Percentiles rank a stretch among this genome's conserved stretches.
Conservation (phyloP, 345 rosid species). For the Excoecaria agallocha region DNA sequence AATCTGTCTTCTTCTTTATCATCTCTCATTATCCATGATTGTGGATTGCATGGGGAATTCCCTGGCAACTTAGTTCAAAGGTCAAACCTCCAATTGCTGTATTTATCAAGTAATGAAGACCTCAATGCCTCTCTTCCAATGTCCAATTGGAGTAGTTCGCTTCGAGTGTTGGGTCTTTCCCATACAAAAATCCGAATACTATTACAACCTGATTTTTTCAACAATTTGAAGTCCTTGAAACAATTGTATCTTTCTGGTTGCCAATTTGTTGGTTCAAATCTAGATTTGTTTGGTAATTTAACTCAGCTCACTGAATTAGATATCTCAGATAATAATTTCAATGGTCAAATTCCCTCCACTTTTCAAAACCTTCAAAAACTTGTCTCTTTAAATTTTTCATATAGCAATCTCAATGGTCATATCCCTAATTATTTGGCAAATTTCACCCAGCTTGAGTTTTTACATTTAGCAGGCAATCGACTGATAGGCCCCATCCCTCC, state of each 20-base stretch:
- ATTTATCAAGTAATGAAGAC: neutral
- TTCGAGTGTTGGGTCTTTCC: neutral
- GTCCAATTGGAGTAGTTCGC: constrained; percentile 2
- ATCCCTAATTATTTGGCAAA: neutral
- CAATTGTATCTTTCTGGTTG: neutral
- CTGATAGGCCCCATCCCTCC: no score
- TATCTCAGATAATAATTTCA: neutral
- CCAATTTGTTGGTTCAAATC: neutral
- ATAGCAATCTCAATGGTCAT: neutral
- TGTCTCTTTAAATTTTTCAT: neutral
- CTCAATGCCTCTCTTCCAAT: neutral
- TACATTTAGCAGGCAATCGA: neutral
- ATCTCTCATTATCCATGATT: neutral
- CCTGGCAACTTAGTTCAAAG: neutral
- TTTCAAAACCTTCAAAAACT: constrained; percentile 1
- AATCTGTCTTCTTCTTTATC: constrained; percentile 13
- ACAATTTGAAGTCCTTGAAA: neutral
- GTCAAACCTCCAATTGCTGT: neutral
- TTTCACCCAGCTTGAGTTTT: no score
- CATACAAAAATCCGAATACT: neutral
- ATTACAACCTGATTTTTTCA: neutral
- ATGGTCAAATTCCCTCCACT: neutral
- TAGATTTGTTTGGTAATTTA: neutral
- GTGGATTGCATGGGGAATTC: constrained; percentile 9
- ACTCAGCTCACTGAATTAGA: neutral